Base-by-base conservation (phyloP, 208 protist species). In the Leishmania tropica region DNA sequence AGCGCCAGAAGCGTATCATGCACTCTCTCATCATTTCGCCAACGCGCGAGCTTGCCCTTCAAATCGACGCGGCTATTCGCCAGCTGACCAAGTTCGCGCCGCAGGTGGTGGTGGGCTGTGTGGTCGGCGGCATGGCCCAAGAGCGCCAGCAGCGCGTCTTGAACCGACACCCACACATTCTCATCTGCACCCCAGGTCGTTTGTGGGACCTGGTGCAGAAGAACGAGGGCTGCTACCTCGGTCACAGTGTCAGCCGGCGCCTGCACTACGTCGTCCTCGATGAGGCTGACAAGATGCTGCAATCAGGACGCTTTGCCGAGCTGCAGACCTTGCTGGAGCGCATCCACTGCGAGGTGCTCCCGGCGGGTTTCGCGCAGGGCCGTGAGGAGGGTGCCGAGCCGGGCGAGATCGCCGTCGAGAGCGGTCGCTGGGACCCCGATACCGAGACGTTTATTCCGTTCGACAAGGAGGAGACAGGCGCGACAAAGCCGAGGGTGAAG, bases 221-320 rank as follows among this genome's bases (percentile, higher is more conserved):
- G 85, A 97, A 97, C 85, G 95, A 96, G 75, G 93, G 93, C 79
- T 96, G 92, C 83, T 98, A 96, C 91, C 89, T 98, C 51, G 97
- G 96, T 79, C 99, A 99, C 87, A 96, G 99, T 70, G 95, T 99
- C 56, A 95, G 93, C 68, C 93, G 99, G 24, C 93, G 92, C 31
- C 91, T 98, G 81, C 74, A 82, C 72, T 99, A 96, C 86, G 87
- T 99, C 0, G 98, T 99, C 11, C 90, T 99, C 7, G 99, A 99
- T 88, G 99, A 99, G 89, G 99, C 99, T 0, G 99, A 99, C 82
- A 92, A 99, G 78, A 98, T 99, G 94, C 96, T 99, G 84, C 99
- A 99, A 83, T 96, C 92, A 13, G 94, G 93, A 77, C 98, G 97
- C 77, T 99, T 99, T 82, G 97, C 99, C 45, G 97, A 99, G 85